phyloP scores from a whole-genome alignment of 768 basidiomycete species.

The Amanita inopinata region DNA sequence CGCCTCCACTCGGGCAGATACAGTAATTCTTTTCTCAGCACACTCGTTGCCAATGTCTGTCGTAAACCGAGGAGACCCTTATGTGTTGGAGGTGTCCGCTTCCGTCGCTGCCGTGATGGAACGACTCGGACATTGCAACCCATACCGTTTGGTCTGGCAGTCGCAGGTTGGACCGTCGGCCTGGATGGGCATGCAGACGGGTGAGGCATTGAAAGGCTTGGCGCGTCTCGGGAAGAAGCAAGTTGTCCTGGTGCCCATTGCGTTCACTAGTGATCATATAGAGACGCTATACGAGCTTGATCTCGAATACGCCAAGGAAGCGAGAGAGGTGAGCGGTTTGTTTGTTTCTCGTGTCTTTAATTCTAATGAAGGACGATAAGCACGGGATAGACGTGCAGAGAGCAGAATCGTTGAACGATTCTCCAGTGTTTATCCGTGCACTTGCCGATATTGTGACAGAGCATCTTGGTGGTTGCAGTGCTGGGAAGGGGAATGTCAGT shows the following conservation, averaged over 20 bases:
- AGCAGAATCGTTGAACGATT: constrained; percentile 88
- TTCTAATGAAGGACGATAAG: constrained; percentile 30
- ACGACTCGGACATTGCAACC: constrained; percentile 66
- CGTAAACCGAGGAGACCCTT: constrained; percentile 97
- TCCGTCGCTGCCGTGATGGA: constrained; percentile 93
- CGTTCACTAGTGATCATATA: constrained; percentile 98
- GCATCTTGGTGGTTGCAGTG: constrained; percentile 59
- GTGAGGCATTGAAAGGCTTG: constrained; percentile 81
- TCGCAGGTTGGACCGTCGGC: constrained; percentile 94
- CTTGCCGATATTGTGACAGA: constrained; percentile 82
- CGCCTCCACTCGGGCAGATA: constrained; percentile 55
- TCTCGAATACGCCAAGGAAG: constrained; percentile 87
- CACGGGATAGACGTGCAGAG: constrained; percentile 86
- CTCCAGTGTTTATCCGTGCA: constrained; percentile 91
- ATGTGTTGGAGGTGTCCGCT: constrained; percentile 90
- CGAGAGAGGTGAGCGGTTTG: constrained; percentile 57
- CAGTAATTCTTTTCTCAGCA: constrained; percentile 89
- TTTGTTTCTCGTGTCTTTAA: constrained; percentile 11
- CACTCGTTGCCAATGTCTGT: constrained; percentile 98
- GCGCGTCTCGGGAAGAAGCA: constrained; percentile 69
- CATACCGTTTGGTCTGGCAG: constrained; percentile 96
- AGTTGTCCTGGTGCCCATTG: constrained; percentile 84
- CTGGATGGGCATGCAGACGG: constrained; percentile 98
- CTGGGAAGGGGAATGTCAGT: constrained; percentile 58
- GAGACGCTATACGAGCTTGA: constrained; percentile 98